phyloP scores from a whole-genome alignment of 164 flowering plant genomes.

The Piper betle region DNA sequence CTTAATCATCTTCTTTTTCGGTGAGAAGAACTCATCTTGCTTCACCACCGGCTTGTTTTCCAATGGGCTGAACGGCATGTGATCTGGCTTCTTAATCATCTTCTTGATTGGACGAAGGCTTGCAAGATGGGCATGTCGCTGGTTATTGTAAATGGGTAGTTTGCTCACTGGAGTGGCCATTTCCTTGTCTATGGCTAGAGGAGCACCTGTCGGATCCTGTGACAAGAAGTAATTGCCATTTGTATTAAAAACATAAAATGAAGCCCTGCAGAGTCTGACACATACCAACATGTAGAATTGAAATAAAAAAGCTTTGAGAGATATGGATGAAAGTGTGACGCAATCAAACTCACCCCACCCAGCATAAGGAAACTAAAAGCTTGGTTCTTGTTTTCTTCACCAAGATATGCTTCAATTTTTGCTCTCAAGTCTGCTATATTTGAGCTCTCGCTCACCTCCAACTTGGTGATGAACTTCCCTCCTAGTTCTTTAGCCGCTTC shows the following conservation, averaged over 20 bases:
- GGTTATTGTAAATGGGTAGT: constrained; percentile 47
- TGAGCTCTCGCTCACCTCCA: constrained; percentile 39
- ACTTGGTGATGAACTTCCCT: constrained; percentile 47
- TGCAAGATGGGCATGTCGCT: constrained; percentile 35
- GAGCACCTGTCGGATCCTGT: constrained; percentile 64
- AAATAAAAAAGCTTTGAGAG: background rate
- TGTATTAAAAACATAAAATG: background rate
- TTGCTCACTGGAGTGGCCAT: constrained; percentile 26
- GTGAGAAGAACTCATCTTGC: background rate
- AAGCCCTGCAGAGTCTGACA: too few species aligned
- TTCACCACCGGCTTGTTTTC: constrained; percentile 36
- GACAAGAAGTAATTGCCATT: background rate
- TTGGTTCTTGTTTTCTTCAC: constrained; percentile 26
- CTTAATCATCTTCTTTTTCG: constrained; percentile 26
- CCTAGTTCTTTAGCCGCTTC: constrained; percentile 54
- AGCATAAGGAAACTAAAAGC: constrained; percentile 55
- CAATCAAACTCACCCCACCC: constrained; percentile 21
- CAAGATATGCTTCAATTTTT: constrained; percentile 45
- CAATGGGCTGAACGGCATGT: constrained; percentile 39
- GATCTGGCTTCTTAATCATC: constrained; percentile 15
- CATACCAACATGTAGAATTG: too few species aligned
- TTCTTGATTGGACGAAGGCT: constrained; percentile 36
- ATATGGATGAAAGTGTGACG: background rate
- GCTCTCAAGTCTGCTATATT: constrained; percentile 59
- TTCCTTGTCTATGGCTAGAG: constrained; percentile 50